Percentiles rank a stretch among this genome's conserved stretches.
Evolutionary conservation across 1,139 yeast species (phyloP).

Genomic region (Trichomonascaceae sp.): DNA sequence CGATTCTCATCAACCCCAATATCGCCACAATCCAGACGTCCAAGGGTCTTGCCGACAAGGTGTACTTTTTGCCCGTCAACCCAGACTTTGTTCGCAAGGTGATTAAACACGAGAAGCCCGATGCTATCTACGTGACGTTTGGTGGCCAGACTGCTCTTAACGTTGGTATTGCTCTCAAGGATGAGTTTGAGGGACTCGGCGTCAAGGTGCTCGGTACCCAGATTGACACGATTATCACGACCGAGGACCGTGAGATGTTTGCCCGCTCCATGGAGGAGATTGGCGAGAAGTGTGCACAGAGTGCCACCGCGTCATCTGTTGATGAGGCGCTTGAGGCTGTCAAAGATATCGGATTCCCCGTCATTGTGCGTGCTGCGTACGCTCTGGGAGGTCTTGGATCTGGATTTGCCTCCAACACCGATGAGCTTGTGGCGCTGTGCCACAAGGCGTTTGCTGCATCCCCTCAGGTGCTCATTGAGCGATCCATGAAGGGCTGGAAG

Average conservation of each 20-base stretch:
- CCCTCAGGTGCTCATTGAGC: slow-evolving; percentile 92
- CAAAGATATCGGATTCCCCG: slow-evolving; percentile 81
- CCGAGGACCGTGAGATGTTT: slow-evolving; percentile 94
- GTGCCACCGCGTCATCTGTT: slow-evolving; percentile 69
- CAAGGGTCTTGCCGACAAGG: slow-evolving; percentile 94
- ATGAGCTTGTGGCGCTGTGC: slow-evolving; percentile 73
- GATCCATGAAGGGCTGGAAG: slow-evolving; percentile 98
- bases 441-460: slow-evolving; percentile 88
- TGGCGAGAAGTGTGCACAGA: slow-evolving; percentile 85
- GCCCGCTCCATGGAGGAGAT: slow-evolving; percentile 93
- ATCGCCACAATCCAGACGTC: slow-evolving; percentile 99
- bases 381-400: slow-evolving; percentile 98
- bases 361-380: slow-evolving; percentile 93
- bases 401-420: slow-evolving; percentile 88
- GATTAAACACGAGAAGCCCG: slow-evolving; percentile 89
- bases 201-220: slow-evolving; percentile 95
- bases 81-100: slow-evolving; percentile 95
- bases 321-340: slow-evolving; percentile 81
- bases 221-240: slow-evolving; percentile 87
- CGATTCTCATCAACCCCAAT: slow-evolving; percentile 90
- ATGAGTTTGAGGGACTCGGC: slow-evolving; percentile 83
- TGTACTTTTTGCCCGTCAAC: slow-evolving; percentile 90
- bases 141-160: slow-evolving; percentile 98
- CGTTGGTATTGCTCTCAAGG: slow-evolving; percentile 92
- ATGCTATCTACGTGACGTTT: slow-evolving; percentile 90